These are phyloP conservation scores for Pouteria glomerata DNA, from an alignment of 148 eudicot genomes.

Conservation along the genomic window DNA sequence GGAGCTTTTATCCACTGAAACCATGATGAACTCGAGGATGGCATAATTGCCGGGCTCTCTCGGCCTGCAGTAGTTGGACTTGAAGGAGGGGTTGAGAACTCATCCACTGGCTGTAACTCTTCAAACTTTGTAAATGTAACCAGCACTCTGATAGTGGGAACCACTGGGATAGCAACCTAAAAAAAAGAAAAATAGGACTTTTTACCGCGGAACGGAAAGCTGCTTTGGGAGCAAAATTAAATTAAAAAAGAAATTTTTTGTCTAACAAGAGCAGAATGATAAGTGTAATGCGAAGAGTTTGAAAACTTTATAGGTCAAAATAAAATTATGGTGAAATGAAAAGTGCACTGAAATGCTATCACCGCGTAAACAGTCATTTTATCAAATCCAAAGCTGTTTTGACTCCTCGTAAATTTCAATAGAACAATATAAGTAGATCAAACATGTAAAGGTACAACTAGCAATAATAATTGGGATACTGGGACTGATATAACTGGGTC, in stretches of 20 bases:
- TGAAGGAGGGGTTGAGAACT: conserved; percentile 90
- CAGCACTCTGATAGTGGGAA: conserved; percentile 75
- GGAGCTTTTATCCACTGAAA: conserved; percentile 22
- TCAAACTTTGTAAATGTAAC: conserved; percentile 92
- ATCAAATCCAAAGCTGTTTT: background rate
- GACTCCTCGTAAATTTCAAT: background rate
- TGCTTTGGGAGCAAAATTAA: background rate
- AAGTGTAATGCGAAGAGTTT: background rate
- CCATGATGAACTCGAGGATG: conserved; percentile 36
- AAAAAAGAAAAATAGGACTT: background rate
- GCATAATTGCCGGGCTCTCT: conserved; percentile 30
- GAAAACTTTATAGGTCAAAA: background rate
- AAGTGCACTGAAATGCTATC: background rate
- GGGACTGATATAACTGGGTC: background rate
- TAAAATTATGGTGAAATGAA: background rate
- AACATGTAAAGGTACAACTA: background rate
- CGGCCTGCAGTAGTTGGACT: conserved; percentile 49
- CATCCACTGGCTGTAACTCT: conserved; percentile 67
- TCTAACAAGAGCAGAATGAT: background rate
- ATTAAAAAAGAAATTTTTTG: background rate
- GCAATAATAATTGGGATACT: background rate
- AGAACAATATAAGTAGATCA: background rate
- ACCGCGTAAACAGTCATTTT: background rate
- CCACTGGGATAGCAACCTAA: conserved; percentile 87
- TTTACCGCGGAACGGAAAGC: background rate